Evolutionary conservation across 805 yeast species (phyloP).

Genomic region (Candida piceae): DNA sequence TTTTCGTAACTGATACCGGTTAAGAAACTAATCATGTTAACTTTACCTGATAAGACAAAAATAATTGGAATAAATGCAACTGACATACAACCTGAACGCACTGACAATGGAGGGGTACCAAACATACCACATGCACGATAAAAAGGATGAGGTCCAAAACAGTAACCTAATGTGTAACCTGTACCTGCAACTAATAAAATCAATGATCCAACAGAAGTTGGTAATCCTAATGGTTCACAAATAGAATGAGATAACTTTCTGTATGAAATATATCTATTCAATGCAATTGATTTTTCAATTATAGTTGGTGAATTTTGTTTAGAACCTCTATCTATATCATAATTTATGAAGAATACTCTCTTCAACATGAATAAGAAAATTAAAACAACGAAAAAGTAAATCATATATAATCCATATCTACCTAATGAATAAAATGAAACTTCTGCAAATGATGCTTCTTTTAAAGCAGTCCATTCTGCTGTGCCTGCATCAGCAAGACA

Average conservation of each 20-base stretch:
- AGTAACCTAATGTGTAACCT: constrained; percentile 30
- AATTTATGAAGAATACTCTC: constrained; percentile 11
- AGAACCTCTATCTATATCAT: constrained; percentile 14
- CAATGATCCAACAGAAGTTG: constrained; percentile 33
- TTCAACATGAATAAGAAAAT: constrained; percentile 33
- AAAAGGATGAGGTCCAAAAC: constrained; percentile 44
- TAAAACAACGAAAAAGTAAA: constrained; percentile 37
- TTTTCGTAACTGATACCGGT: constrained; percentile 56
- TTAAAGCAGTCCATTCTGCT: constrained; percentile 19
- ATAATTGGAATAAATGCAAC: constrained; percentile 47
- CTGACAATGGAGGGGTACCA: constrained; percentile 56
- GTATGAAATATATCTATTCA: constrained; percentile 28
- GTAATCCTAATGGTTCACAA: constrained; percentile 34
- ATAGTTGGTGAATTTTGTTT: constrained; percentile 2
- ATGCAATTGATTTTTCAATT: constrained; percentile 24
- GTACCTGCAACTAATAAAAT: constrained; percentile 28
- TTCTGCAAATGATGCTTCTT: constrained; percentile 28
- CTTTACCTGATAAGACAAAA: constrained; percentile 46
- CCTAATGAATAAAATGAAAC: constrained; percentile 26
- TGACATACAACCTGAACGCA: constrained; percentile 48
- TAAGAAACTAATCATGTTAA: constrained; percentile 41
- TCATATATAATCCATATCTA: constrained; percentile 34
- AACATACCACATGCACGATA: constrained; percentile 48
- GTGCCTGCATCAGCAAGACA: constrained; percentile 32
- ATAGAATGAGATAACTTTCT: constrained; percentile 28